These are phyloP conservation scores for Globisporangium canariense DNA, from an alignment of 352 stramenopile species.

Conservation along the genomic window DNA sequence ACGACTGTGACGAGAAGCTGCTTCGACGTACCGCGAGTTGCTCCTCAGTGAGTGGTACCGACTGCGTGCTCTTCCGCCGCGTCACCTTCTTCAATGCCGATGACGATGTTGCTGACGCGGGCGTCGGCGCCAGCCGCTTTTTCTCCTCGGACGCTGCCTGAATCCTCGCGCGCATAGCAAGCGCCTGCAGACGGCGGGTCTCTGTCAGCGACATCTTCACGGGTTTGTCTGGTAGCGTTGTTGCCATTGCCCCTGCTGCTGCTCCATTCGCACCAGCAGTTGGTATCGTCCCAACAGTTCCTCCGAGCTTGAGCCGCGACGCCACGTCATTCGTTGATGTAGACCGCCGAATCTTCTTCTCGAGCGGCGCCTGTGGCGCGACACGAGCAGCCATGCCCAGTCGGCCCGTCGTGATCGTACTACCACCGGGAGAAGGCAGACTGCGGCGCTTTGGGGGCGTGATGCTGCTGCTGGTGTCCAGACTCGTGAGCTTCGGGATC, in stretches of 20 bases:
- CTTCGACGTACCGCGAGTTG: conserved; percentile 41
- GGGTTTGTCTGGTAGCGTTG: conserved; percentile 11
- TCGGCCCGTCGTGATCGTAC: conserved; percentile 20
- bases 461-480: conserved; percentile 15
- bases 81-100: not conserved
- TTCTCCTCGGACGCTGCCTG: conserved; percentile 25
- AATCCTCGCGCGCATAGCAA: conserved; percentile 35
- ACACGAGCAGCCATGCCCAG: conserved; percentile 45
- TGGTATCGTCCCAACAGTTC: not conserved
- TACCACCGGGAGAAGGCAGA: conserved; percentile 13
- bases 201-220: conserved; percentile 32
- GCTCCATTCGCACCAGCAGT: not conserved
- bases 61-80: conserved; percentile 13
- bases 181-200: conserved; percentile 27
- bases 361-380: conserved; percentile 13
- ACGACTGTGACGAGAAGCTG: conserved; percentile 52
- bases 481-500: conserved; percentile 11
- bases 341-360: conserved; percentile 15
- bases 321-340: conserved; percentile 9
- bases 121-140: conserved; percentile 17
- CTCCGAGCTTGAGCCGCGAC: conserved; percentile 14
- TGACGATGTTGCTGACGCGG: conserved; percentile 8
- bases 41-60: conserved; percentile 34
- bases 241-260: not conserved
- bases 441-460: conserved; percentile 25